Evolutionary conservation across 2,329 filamentous ascomycete species (phyloP).

Genomic region (Fusarium torulosum): DNA sequence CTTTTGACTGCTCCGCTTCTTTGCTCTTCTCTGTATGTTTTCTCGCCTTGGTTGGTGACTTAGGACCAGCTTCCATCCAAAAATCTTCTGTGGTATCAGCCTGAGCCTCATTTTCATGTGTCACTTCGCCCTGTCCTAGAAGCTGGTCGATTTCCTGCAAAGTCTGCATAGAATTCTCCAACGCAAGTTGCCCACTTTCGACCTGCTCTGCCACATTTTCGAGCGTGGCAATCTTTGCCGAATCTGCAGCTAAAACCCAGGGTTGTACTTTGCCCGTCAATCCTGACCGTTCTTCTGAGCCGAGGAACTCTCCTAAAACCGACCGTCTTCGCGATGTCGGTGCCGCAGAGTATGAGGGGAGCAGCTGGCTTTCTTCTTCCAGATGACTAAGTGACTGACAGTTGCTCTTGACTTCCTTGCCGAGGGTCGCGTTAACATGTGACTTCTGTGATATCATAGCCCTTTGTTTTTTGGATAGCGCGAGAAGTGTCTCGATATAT

Average conservation of each 20-base stretch:
- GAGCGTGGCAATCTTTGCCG: slow-evolving; percentile 69
- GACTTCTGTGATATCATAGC: slow-evolving; percentile 69
- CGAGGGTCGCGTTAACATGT: slow-evolving; percentile 64
- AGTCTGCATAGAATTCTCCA: slow-evolving; percentile 64
- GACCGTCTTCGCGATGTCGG: slow-evolving; percentile 51
- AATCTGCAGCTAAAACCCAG: slow-evolving; percentile 72
- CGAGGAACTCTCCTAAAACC: slow-evolving; percentile 61
- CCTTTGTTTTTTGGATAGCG: slow-evolving; percentile 68
- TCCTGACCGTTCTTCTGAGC: slow-evolving; percentile 55
- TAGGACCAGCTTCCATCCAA: slow-evolving; percentile 54
- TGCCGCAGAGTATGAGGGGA: slow-evolving; percentile 64
- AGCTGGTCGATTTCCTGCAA: slow-evolving; percentile 65
- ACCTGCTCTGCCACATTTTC: slow-evolving; percentile 71
- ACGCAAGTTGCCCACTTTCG: slow-evolving; percentile 67
- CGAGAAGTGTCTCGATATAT: slow-evolving; percentile 67
- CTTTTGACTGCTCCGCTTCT: slow-evolving; percentile 46
- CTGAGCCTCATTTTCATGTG: slow-evolving; percentile 39
- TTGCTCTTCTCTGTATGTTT: slow-evolving; percentile 48
- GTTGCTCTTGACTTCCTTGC: slow-evolving; percentile 64
- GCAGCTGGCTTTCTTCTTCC: slow-evolving; percentile 72
- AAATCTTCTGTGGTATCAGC: slow-evolving; percentile 47
- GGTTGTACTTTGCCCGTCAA: slow-evolving; percentile 62
- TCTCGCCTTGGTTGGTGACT: slow-evolving; percentile 39
- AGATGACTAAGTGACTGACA: slow-evolving; percentile 65
- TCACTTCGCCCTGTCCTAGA: slow-evolving; percentile 54